Conservation (phyloP, 2,329 filamentous ascomycete species). For the Stachybotrys echinatus region DNA sequence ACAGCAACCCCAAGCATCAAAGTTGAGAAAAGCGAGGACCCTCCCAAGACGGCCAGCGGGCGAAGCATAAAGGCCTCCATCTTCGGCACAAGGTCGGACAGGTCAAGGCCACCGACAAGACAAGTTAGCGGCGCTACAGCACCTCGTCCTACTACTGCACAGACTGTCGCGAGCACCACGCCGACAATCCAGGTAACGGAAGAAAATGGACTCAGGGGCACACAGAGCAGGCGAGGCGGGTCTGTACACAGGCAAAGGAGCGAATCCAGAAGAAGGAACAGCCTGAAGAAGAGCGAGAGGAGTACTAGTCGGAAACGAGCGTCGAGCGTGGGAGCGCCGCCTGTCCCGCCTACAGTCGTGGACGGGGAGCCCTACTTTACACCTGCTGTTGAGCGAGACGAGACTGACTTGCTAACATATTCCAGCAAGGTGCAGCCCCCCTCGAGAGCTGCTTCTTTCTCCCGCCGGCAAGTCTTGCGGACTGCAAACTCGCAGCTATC, state of each 20-base stretch:
- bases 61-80: conserved; percentile 70
- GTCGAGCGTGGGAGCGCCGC: conserved; percentile 33
- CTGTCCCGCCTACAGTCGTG: conserved; percentile 34
- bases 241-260: conserved; percentile 33
- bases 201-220: conserved; percentile 44
- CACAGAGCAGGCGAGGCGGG: conserved; percentile 27
- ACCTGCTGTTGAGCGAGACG: conserved; percentile 35
- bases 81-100: conserved; percentile 57
- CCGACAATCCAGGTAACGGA: conserved; percentile 75
- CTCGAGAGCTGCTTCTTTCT: conserved; percentile 33
- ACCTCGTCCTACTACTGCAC: conserved; percentile 31
- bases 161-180: conserved; percentile 38
- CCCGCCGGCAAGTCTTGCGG: conserved; percentile 35
- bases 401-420: conserved; percentile 38
- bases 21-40: conserved; percentile 38
- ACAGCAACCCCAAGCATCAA: conserved; percentile 40
- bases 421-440: conserved; percentile 33
- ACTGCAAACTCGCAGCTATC: conserved; percentile 42
- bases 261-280: conserved; percentile 43
- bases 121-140: conserved; percentile 27
- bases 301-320: conserved; percentile 42
- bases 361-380: conserved; percentile 49
- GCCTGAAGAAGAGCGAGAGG: conserved; percentile 47
- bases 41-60: conserved; percentile 68
- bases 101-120: conserved; percentile 37